Conservation (phyloP, 305 asterid species). For the Nicotiana rustica region DNA sequence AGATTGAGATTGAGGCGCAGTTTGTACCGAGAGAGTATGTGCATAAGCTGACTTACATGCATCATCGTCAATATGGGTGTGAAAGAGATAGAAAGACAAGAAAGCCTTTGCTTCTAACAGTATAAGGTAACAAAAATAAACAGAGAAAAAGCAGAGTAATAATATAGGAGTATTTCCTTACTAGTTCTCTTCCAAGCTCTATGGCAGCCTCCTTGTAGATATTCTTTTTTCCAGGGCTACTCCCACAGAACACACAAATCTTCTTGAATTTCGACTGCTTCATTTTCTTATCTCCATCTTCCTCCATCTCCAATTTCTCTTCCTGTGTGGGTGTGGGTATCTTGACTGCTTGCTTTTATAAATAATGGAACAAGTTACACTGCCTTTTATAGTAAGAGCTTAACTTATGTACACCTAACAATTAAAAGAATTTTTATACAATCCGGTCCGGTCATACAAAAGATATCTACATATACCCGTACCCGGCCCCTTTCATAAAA, state of each 20-base stretch:
- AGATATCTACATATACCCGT: background rate
- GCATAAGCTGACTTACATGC: background rate
- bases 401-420: background rate
- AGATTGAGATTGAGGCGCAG: background rate
- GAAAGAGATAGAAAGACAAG: background rate
- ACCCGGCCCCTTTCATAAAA: no score
- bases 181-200: slow-evolving; percentile 54
- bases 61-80: background rate
- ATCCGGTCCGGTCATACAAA: background rate
- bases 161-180: slow-evolving; percentile 22
- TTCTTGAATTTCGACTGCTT: slow-evolving; percentile 51
- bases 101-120: background rate
- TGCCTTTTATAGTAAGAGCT: background rate
- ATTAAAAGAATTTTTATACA: background rate
- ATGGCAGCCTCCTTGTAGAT: slow-evolving; percentile 54
- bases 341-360: background rate
- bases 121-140: background rate
- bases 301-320: slow-evolving; percentile 5
- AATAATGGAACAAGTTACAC: background rate
- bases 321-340: background rate
- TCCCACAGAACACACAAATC: slow-evolving; percentile 60
- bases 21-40: background rate
- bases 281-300: slow-evolving; percentile 33
- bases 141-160: background rate
- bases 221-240: slow-evolving; percentile 53